Evolutionary conservation across 2,329 filamentous ascomycete genomes (phyloP).

Genomic region (Ceratocystis smalleyi): DNA sequence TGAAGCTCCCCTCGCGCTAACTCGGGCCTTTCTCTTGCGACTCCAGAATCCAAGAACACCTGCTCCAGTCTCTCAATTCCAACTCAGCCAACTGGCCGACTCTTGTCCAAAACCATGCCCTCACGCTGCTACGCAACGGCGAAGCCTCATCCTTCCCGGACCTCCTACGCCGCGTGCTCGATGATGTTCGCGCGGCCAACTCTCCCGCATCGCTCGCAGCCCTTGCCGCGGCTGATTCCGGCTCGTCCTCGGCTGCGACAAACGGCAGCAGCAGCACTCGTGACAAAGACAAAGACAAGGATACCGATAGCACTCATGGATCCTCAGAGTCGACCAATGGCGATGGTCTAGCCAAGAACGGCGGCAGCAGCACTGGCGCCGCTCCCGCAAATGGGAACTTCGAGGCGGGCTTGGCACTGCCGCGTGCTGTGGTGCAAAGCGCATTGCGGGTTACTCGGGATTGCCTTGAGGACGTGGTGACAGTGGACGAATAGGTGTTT

Average conservation of each 20-base stretch:
- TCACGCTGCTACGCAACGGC: conserved; percentile 43
- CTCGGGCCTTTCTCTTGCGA: no score
- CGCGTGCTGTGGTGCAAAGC: conserved; percentile 44
- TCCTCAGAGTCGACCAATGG: not conserved
- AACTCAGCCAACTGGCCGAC: conserved; percentile 49
- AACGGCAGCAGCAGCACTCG: conserved; percentile 12
- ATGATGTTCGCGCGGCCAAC: conserved; percentile 43
- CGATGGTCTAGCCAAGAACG: conserved; percentile 21
- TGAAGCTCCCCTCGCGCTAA: no score
- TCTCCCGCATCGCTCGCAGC: conserved; percentile 15
- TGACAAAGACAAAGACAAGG: conserved; percentile 17
- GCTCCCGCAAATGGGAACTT: conserved; percentile 20
- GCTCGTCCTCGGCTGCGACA: conserved; percentile 19
- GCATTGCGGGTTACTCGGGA: conserved; percentile 45
- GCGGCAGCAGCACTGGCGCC: conserved; percentile 17
- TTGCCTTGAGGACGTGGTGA: conserved; percentile 37
- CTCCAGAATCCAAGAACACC: conserved; percentile 45
- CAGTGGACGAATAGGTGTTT: conserved; percentile 22
- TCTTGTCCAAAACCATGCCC: conserved; percentile 41
- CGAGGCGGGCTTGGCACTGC: conserved; percentile 34
- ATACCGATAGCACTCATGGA: not conserved
- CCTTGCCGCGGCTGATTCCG: conserved; percentile 17
- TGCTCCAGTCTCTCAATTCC: conserved; percentile 46
- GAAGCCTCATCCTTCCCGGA: conserved; percentile 44
- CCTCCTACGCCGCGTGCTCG: conserved; percentile 44